Evolutionary conservation across 345 rosid species (phyloP).

Genomic region (Acer saccharum): DNA sequence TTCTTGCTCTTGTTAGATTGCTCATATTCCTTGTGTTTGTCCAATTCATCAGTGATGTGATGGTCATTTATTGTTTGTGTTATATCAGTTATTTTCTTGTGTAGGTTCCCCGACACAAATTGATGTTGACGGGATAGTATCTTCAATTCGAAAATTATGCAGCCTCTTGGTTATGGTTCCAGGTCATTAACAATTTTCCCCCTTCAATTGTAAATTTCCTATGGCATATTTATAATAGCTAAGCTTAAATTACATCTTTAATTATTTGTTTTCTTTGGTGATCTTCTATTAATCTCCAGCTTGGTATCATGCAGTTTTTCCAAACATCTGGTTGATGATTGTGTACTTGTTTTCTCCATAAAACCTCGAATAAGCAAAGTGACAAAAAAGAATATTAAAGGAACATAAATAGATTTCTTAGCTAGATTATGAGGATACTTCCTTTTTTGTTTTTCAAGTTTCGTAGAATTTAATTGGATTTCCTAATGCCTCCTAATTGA

Average conservation of each 20-base stretch:
- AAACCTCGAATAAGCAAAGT: not conserved
- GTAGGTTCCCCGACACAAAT: constrained; percentile 47
- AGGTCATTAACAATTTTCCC: constrained; percentile 43
- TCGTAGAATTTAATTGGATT: not conserved
- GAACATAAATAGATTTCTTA: not conserved
- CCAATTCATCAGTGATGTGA: not conserved
- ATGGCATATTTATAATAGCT: not conserved
- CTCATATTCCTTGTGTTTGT: not conserved
- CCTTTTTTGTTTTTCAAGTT: not conserved
- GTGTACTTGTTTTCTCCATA: not conserved
- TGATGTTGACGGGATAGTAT: constrained; percentile 58
- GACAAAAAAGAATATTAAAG: not conserved
- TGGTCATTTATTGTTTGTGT: not conserved
- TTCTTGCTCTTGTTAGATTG: constrained; percentile 10
- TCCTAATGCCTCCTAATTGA: not conserved
- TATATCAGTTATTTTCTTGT: constrained; percentile 12
- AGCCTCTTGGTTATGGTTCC: constrained; percentile 81
- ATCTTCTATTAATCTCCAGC: not conserved
- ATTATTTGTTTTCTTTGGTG: constrained; percentile 8
- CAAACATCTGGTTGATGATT: not conserved
- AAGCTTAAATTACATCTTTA: not conserved
- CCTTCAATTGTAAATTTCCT: not conserved
- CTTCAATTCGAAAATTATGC: constrained; percentile 64
- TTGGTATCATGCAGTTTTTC: not conserved
- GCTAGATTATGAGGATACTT: not conserved